Evolutionary conservation across 768 basidiomycete species (phyloP), one percentile per base, ranked within the genome.

Genomic region (Sistotremastrum suecicum): DNA sequence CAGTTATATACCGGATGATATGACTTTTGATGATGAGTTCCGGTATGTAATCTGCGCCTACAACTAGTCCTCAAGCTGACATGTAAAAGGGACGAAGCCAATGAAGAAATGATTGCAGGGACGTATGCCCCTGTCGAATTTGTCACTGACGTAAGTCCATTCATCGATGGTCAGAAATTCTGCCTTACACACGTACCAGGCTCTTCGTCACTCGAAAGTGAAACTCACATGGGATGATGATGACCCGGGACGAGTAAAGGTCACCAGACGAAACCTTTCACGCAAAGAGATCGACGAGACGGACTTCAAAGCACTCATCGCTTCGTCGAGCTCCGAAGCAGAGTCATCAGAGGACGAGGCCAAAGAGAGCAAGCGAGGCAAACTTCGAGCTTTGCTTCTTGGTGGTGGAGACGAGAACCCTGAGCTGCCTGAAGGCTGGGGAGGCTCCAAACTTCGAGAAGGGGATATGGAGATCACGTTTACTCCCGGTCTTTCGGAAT

Each of bases 191-290:
- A 34, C 35, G 6, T 31, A 29, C 5, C 51, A 97, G 91, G 94
- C 94, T 7, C 75, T 99, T 4, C 83, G 94, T 4, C 92, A 98
- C 60, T 99, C 95, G 9, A 95, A 90, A 68, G 94, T 98, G 49
- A 95, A 88, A 57, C 73, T 98, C 33, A 95, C 92, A 4, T 99
- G 95, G 95, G 95, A 99, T 53, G 87, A 91, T 45, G 95, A 98
- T 60, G 92, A 98, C 53, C 81, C 86, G 0, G 84, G 91, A 56
- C 81, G 94, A 37, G 73, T 71, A 47, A 78, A 77, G 39, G 54
- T 91, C 42, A 88, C 91, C 1, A 78, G 90, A 40, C 81, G 90
- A 20, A 67, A 69, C 1, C 66, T 95, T 37, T 76, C 85, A 0
- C 72, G 74, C 44, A 80, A 89, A 57, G 89, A 97, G 58, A 81